phyloP scores from a whole-genome alignment of 768 basidiomycete species.

The Tylopilus rubrobrunneus region DNA sequence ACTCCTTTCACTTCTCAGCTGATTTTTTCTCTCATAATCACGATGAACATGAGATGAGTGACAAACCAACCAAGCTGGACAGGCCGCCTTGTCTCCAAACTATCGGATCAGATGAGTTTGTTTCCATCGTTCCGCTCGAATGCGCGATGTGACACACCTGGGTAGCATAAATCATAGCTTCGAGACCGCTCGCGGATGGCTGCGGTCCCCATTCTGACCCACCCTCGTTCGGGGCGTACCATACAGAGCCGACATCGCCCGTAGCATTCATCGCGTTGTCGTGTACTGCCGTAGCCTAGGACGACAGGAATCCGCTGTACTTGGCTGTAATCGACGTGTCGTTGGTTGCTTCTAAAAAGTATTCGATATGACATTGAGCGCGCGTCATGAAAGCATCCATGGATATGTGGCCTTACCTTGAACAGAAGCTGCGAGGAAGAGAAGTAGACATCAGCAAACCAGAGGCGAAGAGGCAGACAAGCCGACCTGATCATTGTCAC shows the following conservation, averaged over 20 bases:
- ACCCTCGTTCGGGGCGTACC: conserved; percentile 28
- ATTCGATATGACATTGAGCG: conserved; percentile 28
- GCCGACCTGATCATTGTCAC: conserved; percentile 44
- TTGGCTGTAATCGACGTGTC: conserved; percentile 40
- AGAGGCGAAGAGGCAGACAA: not conserved
- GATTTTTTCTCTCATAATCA: too few species aligned
- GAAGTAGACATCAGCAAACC: not conserved
- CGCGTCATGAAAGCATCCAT: not conserved
- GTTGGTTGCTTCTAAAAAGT: conserved; percentile 45
- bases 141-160: conserved; percentile 12
- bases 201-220: conserved; percentile 30
- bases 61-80: not conserved
- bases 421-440: conserved; percentile 21
- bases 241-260: conserved; percentile 38
- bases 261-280: conserved; percentile 36
- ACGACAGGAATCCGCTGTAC: conserved; percentile 33
- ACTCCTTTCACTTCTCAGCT: too few species aligned
- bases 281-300: conserved; percentile 39
- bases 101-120: not conserved
- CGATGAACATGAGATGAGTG: too few species aligned
- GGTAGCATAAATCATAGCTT: conserved; percentile 26
- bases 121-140: not conserved
- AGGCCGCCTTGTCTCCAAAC: conserved; percentile 6
- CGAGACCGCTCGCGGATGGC: conserved; percentile 28
- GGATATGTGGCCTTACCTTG: conserved; percentile 23